Evolutionary conservation across 2,329 filamentous ascomycete species (phyloP), one percentile per base, ranked within the genome.

Genomic region (Scedosporium aurantiacum): DNA sequence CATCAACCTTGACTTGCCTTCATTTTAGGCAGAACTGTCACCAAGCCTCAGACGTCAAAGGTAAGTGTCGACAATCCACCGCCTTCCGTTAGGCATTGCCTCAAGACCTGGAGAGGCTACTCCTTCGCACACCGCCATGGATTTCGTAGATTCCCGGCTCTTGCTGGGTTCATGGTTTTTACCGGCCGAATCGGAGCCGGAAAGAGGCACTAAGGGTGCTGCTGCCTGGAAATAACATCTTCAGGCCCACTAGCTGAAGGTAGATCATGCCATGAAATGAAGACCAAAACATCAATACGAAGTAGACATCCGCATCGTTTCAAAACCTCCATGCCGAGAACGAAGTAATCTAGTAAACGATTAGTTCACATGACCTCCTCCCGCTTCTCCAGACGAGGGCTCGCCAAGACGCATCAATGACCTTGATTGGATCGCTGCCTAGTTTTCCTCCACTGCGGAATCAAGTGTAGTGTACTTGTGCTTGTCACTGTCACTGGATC

Each of bases 361-460:
- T 47, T 21, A 47, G 43, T 12, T 18, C 43, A 21, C 43, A 47
- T 47, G 43, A 21, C 43, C 5, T 47, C 43, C n/a, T 47, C n/a
- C 43, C 32, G 10, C 21, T 54, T 54, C 23, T 54, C 50, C 23
- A 47, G n/a, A 14, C n/a, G 18, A 21, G 8, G n/a, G 43, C 43
- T 47, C 18, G 43, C 18, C 43, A 21, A 47, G 43, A 7, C 16
- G 43, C 16, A 2, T 21, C 43, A n/a, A n/a, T n/a, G n/a, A n/a
- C n/a, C n/a, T 16, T 47, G 50, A 54, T 27, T 54, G 50, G 50
- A 54, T 54, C 50, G 50, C 50, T 54, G 50, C 50, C 50, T 54
- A 54, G 23, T 23, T 54, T 23, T 23, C n/a, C 43, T 18, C 43
- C 50, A 18, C 23, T 10, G 5, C 18, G 1, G 50, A 25, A 27